phyloP scores from a whole-genome alignment of 75 land plant species.

The Pinus tabuliformis region DNA sequence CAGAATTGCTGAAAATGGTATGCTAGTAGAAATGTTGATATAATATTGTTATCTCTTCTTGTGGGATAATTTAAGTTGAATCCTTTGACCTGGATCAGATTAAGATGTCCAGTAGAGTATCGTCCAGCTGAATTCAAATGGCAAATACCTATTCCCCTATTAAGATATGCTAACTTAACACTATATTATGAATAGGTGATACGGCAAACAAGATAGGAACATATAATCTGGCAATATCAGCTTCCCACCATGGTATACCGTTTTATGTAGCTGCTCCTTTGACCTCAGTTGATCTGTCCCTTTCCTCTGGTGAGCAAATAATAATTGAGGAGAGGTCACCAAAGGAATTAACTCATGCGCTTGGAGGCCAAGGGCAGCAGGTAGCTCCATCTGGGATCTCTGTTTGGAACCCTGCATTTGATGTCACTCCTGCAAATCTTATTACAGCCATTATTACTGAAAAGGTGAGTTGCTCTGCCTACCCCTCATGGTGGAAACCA shows the following conservation, averaged over 20 bases:
- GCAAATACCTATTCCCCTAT: neutral
- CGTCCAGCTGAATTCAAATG: neutral
- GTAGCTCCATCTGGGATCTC: constrained; percentile 86
- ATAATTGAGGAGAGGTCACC: constrained; percentile 85
- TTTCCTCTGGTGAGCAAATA: constrained; percentile 79
- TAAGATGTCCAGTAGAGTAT: neutral
- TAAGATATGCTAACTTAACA: neutral
- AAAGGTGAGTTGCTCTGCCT: constrained; percentile 52
- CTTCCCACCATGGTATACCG: constrained; percentile 67
- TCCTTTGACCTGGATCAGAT: neutral
- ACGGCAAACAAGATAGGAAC: constrained; percentile 99
- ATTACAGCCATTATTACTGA: constrained; percentile 93
- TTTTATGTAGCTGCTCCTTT: constrained; percentile 94
- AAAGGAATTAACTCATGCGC: constrained; percentile 69
- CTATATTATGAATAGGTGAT: constrained; percentile 54
- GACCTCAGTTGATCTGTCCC: constrained; percentile 77
- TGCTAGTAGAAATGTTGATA: neutral
- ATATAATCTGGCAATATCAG: constrained; percentile 82
- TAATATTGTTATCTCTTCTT: neutral
- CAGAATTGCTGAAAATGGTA: constrained; percentile 96
- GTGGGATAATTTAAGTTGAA: neutral
- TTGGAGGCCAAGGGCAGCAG: constrained; percentile 87
- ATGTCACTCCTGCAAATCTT: constrained; percentile 87
- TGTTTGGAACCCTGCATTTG: constrained; percentile 99
- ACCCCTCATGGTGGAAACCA: neutral